A percentile compares a stretch with the other conserved stretches of the same genome.
These are phyloP conservation scores for Saussurea involucrata DNA, from an alignment of 129 eudicot genomes.

Conservation along the genomic window DNA sequence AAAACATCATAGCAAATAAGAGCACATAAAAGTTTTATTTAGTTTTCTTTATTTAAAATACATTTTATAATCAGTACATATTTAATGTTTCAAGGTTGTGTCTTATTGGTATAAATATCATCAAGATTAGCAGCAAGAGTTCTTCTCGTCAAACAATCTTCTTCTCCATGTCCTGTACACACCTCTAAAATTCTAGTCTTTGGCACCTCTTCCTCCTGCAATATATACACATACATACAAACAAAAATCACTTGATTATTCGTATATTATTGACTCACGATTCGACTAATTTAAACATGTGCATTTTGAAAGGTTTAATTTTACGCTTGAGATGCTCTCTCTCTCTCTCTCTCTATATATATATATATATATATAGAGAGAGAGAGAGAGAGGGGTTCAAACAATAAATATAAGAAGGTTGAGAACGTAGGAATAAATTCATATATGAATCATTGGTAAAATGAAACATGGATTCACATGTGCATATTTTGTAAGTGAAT, in stretches of 20 bases:
- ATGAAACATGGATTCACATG: not conserved
- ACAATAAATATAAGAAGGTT: not conserved
- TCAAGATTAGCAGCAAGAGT: constrained; percentile 41
- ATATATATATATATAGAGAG: not conserved
- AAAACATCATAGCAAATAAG: not conserved
- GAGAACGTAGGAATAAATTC: not conserved
- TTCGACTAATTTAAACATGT: not conserved
- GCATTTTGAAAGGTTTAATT: not conserved
- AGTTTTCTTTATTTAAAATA: not conserved
- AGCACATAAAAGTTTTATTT: not conserved
- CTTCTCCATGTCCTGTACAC: constrained; percentile 41
- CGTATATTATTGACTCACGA: not conserved
- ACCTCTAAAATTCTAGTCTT: constrained; percentile 14
- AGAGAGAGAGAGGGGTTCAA: not conserved
- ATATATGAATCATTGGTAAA: not conserved
- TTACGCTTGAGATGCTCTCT: too few relatives aligned
- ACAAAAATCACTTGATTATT: not conserved
- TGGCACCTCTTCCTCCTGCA: constrained; percentile 8
- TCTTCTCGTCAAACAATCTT: constrained; percentile 51
- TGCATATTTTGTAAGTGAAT: not conserved
- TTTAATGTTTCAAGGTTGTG: constrained; percentile 21
- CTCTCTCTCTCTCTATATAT: too few relatives aligned
- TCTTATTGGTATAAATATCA: constrained; percentile 51
- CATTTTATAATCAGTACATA: not conserved
- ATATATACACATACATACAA: not conserved